A percentile compares a stretch with the other conserved stretches of the same genome.
phyloP scores from a whole-genome alignment of 1,284 basidiomycete genomes.

The Agaricales sp. region DNA sequence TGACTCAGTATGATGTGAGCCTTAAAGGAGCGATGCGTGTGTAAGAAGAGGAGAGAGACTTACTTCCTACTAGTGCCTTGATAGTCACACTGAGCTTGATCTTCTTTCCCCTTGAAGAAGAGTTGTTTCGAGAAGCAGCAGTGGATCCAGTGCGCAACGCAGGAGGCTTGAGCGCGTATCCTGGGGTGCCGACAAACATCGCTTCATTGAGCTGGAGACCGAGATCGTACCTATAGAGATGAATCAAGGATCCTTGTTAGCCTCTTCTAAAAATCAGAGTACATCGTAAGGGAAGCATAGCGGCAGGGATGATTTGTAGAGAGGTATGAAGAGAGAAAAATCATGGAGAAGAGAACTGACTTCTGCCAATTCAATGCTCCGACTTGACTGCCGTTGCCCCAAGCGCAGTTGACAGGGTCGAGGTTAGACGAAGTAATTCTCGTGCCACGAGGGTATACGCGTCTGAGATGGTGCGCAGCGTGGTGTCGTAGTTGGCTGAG shows the following conservation, averaged over 20 bases:
- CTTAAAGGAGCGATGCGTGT: no score
- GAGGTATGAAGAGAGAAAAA: no score
- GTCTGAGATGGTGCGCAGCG: conserved; percentile 34
- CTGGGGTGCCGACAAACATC: conserved; percentile 47
- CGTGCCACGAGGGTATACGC: conserved; percentile 50
- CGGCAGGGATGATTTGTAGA: no score
- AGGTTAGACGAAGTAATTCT: conserved; percentile 47
- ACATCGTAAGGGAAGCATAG: no score
- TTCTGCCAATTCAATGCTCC: conserved; percentile 58
- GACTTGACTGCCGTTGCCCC: conserved; percentile 53
- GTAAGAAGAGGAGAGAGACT: background rate
- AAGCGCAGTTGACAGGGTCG: conserved; percentile 36
- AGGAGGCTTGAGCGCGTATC: conserved; percentile 44
- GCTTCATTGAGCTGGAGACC: conserved; percentile 52
- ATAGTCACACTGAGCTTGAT: background rate
- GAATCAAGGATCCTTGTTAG: no score
- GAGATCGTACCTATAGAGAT: conserved; percentile 33
- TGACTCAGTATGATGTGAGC: no score
- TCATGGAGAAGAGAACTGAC: no score
- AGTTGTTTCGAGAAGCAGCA: background rate
- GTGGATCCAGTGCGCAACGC: background rate
- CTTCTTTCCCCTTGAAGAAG: background rate
- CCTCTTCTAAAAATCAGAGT: no score
- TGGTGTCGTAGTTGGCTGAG: conserved; percentile 27
- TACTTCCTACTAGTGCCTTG: background rate